Base-by-base conservation (phyloP, 352 stramenopile genomes). In the Globisporangium canariense region DNA sequence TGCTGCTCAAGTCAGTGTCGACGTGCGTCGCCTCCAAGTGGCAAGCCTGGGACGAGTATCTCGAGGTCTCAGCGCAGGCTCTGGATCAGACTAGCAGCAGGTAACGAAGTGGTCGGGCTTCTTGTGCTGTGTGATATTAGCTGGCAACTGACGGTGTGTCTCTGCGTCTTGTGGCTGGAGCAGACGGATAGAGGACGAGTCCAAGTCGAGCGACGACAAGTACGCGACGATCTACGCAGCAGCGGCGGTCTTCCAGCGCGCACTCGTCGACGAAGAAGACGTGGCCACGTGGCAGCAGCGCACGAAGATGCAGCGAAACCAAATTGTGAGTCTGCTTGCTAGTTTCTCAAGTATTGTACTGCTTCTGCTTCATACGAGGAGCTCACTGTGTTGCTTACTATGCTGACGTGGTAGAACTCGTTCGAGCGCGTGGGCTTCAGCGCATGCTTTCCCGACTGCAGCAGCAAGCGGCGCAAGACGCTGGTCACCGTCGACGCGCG, bases 21-120 rank as follows among this genome's bases (percentile, higher is more conserved):
- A 22, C 46, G 13, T 75, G 65, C 34, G 40, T 64, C 10, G 50
- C 66, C 5, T 53, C 60, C 30, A 72, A 69, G 52, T 75, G 68
- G 68, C 36, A 67, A 20, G 60, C 68, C 14, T 75, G 68, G 68
- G 68, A 75, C 47, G 60, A 51, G 28, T 75, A 61, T 20, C 28
- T 75, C 6, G 65, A 72, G 41, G 22, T 41, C 0, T 55, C 68
- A 3, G 9, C 45, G 22, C 36, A 58, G 2, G 46, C 49, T 34
- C 20, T 8, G 50, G 14, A 25, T 3, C 22, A 51, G 4, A 41
- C 8, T 2, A 36, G n/a, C 22, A 58, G 36, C 45, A 52, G 25
- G 34, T 63, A 46, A 46, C 9, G 4, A 7, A 46, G 4, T 46
- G 13, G 43, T 10, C 4, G 43, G 43, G 5, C 43, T 8, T 20